A percentile compares a stretch with the other conserved stretches of the same genome.
Evolutionary conservation across 306 rosid genomes (phyloP).

Genomic region (Dalbergia oliveri): DNA sequence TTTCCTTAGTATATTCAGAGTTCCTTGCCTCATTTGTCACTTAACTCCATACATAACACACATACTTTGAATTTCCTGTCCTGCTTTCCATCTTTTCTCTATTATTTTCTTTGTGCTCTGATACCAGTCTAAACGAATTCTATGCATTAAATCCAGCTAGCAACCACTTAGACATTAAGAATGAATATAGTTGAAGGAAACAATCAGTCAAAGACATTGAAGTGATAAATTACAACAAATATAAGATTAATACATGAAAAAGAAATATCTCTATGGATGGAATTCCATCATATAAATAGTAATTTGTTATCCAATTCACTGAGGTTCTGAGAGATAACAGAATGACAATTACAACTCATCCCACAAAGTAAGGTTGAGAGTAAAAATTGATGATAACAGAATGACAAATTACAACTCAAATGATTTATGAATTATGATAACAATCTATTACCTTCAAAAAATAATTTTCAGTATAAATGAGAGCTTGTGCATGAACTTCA

Average conservation of each 20-base stretch:
- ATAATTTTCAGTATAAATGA: conserved; percentile 3
- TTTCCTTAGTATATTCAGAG: too few species aligned
- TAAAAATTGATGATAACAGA: too few species aligned
- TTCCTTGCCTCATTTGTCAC: too few species aligned
- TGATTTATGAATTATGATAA: not conserved
- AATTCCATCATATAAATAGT: conserved; percentile 9
- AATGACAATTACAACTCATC: conserved; percentile 4
- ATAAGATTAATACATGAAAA: conserved; percentile 30
- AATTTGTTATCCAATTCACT: not conserved
- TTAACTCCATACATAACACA: too few species aligned
- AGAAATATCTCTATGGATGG: not conserved
- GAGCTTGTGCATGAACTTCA: not conserved
- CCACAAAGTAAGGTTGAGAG: too few species aligned
- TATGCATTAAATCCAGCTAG: conserved; percentile 3
- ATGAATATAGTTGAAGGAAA: conserved; percentile 13
- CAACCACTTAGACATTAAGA: conserved; percentile 34
- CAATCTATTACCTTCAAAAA: not conserved
- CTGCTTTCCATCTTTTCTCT: too few species aligned
- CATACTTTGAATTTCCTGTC: too few species aligned
- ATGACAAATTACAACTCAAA: too few species aligned
- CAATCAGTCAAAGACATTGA: conserved; percentile 14
- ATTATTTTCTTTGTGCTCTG: too few species aligned
- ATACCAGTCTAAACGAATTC: not conserved
- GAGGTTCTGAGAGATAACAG: not conserved
- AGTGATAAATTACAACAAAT: not conserved